Evolutionary conservation across 352 stramenopile species (phyloP).

Genomic region (Elongisporangium prolatum): DNA sequence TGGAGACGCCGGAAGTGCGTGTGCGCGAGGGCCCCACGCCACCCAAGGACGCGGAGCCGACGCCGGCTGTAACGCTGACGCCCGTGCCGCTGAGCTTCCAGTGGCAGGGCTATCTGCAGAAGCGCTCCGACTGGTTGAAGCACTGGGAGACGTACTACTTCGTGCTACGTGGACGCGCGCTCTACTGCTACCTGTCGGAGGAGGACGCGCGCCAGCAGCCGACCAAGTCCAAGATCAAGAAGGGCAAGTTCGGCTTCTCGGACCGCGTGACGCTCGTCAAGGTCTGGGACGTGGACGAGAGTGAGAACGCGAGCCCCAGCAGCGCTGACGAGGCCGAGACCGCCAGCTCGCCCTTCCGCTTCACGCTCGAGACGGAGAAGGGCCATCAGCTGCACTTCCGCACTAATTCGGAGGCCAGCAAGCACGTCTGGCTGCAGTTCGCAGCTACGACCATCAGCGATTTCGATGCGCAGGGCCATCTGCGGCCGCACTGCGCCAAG

Average conservation of each 20-base stretch:
- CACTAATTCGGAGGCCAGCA: constrained; percentile 76
- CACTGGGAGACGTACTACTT: constrained; percentile 90
- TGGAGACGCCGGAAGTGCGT: constrained; percentile 11
- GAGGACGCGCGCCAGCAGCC: constrained; percentile 72
- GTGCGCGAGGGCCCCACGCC: constrained; percentile 6
- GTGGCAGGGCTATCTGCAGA: constrained; percentile 86
- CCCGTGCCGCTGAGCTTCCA: constrained; percentile 52
- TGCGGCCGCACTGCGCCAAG: constrained; percentile 19
- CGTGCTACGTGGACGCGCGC: constrained; percentile 52
- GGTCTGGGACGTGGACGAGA: constrained; percentile 72
- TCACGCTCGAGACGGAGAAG: constrained; percentile 79
- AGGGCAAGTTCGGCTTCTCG: constrained; percentile 82
- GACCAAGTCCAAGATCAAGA: constrained; percentile 87
- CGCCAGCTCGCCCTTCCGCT: constrained; percentile 56
- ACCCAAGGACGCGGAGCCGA: constrained; percentile 6
- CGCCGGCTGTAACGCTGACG: neutral
- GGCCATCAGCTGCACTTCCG: constrained; percentile 84
- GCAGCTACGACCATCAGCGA: constrained; percentile 58
- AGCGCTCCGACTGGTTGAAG: constrained; percentile 87
- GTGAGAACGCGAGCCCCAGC: neutral
- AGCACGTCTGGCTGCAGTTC: constrained; percentile 80
- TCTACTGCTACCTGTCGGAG: constrained; percentile 84
- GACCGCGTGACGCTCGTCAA: constrained; percentile 71
- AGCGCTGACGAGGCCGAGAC: neutral
- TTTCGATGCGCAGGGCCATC: constrained; percentile 29